Evolutionary conservation across 176 grass and related monocot genomes (phyloP), one percentile per base, ranked within the genome.

Genomic region (Pharus latifolius): DNA sequence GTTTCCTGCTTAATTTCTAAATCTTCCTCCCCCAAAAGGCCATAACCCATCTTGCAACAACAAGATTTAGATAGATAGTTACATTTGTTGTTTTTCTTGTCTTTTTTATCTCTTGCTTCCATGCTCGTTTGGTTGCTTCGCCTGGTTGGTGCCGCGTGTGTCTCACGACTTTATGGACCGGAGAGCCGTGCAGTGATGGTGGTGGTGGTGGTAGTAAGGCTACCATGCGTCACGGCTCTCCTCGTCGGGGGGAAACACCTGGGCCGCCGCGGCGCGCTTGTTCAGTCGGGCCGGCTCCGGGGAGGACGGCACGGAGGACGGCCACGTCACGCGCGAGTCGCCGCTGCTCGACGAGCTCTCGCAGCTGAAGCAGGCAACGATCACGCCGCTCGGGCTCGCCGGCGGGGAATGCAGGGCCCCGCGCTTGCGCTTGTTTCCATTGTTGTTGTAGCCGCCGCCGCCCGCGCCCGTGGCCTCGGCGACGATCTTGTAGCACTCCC

Each of bases 401-500:
- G 90, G 87, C 66, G 84, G 66, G 18, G 78, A 90, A 29, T 59
- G 32, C 64, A 43, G 42, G 56, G 52, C 63, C 24, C 30, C 68
- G n/a, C 77, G 86, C 69, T 92, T 97, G n/a, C 83, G 70, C 74
- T 96, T 96, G 34, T 49, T 52, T n/a, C n/a, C n/a, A n/a, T n/a
- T n/a, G n/a, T n/a, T n/a, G n/a, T n/a, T n/a, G n/a, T n/a, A n/a
- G n/a, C n/a, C n/a, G 29, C 58, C 49, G 29, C 10, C 34, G 56
- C 30, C 52, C 7, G 3, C 51, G 7, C 22, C 64, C 22, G 63
- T 47, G 17, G 14, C 52, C 47, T 85, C 86, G 54, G 28, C 60
- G 60, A 92, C 80, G 33, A 92, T 60, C 66, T 78, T 73, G 70
- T 49, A 63, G 60, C 93, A 97, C 71, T 87, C 77, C 17, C 70